Evolutionary conservation across 2,329 filamentous ascomycete species (phyloP), one percentile per base, ranked within the genome.

Genomic region (Colletotrichum falcatum): DNA sequence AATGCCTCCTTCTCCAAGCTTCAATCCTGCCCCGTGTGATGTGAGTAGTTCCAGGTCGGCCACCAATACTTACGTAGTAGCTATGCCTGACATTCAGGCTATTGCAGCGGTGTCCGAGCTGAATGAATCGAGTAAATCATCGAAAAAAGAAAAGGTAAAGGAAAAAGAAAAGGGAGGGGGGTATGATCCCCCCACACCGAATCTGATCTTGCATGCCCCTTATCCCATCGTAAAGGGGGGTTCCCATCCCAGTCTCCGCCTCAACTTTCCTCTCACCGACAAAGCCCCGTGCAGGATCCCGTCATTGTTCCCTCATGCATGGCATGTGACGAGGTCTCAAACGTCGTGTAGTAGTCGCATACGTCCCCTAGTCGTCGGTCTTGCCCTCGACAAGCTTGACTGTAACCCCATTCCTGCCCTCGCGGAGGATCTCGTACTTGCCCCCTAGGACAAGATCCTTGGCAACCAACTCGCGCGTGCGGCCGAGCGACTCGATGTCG

Each of bases 401-500:
- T 2, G 80, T 80, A 6, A 84, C 77, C 35, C 80, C 80, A n/a
- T 77, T 64, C 71, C 79, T 81, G 39, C 79, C 78, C 42, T 79
- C 80, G 66, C 78, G 79, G 59, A 81, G 77, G 72, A 95, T 87
- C 72, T 89, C 87, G 78, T 97, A 98, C 79, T 91, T 92, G 2
- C 94, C 94, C 16, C 93, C 90, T 39, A 95, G 84, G 77, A 96
- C 95, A 48, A 98, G 85, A 80, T 98, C 96, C 83, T 99, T 99
- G 74, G 97, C 93, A 1, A 97, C 97, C 62, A 99, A 80, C 82
- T 99, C 96, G 72, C 95, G 90, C n/a, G 96, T 99, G 73, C 96
- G 87, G 44, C 95, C 95, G 72, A 99, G 85, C 76, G 91, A 95
- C 84, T 99, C 96, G 78, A 99, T 99, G 73, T 92, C 95, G n/a